A percentile compares a stretch with the other conserved stretches of the same genome.
Evolutionary conservation across 371 early-diverging fungal species (phyloP).

Genomic region (Cokeromyces recurvatus): DNA sequence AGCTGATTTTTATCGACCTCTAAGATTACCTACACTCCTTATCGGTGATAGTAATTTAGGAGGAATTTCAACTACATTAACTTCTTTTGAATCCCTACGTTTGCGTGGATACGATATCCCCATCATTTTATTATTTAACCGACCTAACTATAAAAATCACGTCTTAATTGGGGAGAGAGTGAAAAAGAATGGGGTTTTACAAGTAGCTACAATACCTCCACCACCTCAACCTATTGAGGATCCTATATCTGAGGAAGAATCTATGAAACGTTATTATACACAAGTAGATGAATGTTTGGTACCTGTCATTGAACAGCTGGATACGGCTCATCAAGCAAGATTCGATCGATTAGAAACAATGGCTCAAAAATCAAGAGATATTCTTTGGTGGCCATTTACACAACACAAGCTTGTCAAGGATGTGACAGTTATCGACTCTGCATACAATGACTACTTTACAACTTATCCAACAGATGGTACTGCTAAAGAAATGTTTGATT

Average conservation of each 20-base stretch:
- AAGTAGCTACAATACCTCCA: conserved; percentile 43
- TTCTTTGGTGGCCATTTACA: conserved; percentile 86
- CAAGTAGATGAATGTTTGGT: conserved; percentile 42
- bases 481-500: conserved; percentile 57
- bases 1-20: conserved; percentile 66
- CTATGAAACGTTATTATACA: conserved; percentile 57
- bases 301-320: conserved; percentile 47
- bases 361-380: conserved; percentile 48
- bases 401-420: conserved; percentile 64
- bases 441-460: conserved; percentile 62
- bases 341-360: conserved; percentile 58
- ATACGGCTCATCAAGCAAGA: conserved; percentile 43
- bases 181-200: conserved; percentile 1
- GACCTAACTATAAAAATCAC: conserved; percentile 61
- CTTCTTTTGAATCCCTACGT: conserved; percentile 68
- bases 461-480: conserved; percentile 31
- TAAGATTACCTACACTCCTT: conserved; percentile 68
- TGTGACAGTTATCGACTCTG: conserved; percentile 78
- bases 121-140: conserved; percentile 59
- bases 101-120: conserved; percentile 74
- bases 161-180: conserved; percentile 28
- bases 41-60: conserved; percentile 76
- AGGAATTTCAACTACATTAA: conserved; percentile 78
- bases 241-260: conserved; percentile 41
- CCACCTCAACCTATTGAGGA: conserved; percentile 48